Conservation (phyloP, 148 eudicot species). For the Arctostaphylos glauca region DNA sequence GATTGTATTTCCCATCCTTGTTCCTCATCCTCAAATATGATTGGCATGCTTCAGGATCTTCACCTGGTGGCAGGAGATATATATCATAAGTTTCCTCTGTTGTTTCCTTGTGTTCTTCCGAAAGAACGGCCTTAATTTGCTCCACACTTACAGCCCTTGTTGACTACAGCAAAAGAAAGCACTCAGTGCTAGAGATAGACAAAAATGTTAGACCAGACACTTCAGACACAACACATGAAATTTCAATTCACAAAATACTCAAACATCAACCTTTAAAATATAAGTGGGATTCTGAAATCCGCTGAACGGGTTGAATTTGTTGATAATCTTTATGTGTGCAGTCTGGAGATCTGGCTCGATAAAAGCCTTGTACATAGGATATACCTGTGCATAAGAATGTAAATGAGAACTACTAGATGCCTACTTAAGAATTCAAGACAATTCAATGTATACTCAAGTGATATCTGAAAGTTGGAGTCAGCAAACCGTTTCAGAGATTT, state of each 20-base stretch:
- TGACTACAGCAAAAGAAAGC: slow-evolving; percentile 64
- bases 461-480: slow-evolving; percentile 2
- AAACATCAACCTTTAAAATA: slow-evolving; percentile 67
- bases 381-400: slow-evolving; percentile 53
- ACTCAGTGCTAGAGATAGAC: slow-evolving; percentile 35
- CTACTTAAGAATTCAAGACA: not conserved
- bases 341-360: slow-evolving; percentile 94
- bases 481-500: slow-evolving; percentile 88
- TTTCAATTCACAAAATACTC: slow-evolving; percentile 2
- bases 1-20: slow-evolving; percentile 92
- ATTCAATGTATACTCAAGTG: slow-evolving; percentile 1
- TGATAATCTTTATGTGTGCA: slow-evolving; percentile 84
- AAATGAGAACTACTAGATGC: slow-evolving; percentile 16
- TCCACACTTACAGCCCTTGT: slow-evolving; percentile 58
- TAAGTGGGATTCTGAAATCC: slow-evolving; percentile 97
- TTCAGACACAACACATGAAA: not conserved
- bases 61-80: slow-evolving; percentile 94
- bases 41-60: slow-evolving; percentile 98
- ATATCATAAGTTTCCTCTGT: slow-evolving; percentile 93
- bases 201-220: slow-evolving; percentile 23
- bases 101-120: slow-evolving; percentile 56
- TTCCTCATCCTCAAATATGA: slow-evolving; percentile 98
- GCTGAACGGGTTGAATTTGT: slow-evolving; percentile 87
- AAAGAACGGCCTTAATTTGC: slow-evolving; percentile 72
- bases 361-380: slow-evolving; percentile 98